These are phyloP conservation scores for Rehmannia glutinosa DNA, from an alignment of 257 asterid species.

Conservation along the genomic window DNA sequence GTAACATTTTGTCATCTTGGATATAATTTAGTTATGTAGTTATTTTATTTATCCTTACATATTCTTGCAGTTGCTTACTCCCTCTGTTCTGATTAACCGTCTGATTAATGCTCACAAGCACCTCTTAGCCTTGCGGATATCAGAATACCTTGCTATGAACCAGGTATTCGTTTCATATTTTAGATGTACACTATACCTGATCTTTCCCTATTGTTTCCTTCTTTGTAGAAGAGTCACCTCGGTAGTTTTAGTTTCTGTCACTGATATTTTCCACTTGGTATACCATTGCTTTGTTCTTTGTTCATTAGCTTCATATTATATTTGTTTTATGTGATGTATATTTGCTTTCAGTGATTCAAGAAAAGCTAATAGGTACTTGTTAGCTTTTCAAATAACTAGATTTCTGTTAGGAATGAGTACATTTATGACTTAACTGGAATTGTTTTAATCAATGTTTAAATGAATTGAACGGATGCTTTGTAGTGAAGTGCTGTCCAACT, in stretches of 20 bases:
- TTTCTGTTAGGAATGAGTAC: background rate
- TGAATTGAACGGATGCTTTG: background rate
- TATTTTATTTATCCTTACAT: background rate
- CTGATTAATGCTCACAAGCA: conserved; percentile 81
- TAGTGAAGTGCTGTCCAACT: background rate
- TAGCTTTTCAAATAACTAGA: background rate
- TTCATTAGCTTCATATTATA: background rate
- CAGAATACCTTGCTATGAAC: conserved; percentile 78
- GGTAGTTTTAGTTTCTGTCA: background rate
- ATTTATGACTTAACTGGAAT: background rate
- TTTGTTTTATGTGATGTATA: background rate
- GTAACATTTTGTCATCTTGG: conserved; percentile 12
- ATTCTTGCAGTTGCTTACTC: conserved; percentile 76
- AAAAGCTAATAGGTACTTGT: background rate
- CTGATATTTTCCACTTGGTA: background rate
- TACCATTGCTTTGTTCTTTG: conserved; percentile 2
- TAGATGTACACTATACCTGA: no score
- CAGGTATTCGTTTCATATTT: conserved; percentile 49
- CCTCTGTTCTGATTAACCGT: conserved; percentile 83
- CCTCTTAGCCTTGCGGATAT: conserved; percentile 79
- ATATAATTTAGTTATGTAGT: conserved; percentile 1
- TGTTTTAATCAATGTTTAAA: background rate
- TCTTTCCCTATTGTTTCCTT: background rate
- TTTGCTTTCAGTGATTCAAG: conserved; percentile 9
- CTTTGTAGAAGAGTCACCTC: background rate